Evolutionary conservation across 176 grass and related monocot genomes (phyloP).

Genomic region (Secale cereale): DNA sequence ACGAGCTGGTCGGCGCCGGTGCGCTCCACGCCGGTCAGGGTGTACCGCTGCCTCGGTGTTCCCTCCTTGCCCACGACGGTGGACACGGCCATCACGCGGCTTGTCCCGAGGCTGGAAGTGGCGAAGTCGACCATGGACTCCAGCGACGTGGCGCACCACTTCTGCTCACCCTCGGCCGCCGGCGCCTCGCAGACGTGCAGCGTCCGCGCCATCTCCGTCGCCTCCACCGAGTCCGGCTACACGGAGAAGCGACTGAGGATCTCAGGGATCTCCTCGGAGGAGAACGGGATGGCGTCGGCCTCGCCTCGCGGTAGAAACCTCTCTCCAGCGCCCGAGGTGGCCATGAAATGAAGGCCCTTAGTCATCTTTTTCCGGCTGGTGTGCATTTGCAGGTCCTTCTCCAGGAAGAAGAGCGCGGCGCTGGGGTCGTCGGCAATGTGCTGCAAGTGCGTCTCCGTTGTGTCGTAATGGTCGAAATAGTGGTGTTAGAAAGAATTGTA

Average conservation of each 20-base stretch:
- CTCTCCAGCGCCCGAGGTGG: not conserved
- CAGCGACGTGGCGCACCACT: slow-evolving; percentile 74
- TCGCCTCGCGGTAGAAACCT: slow-evolving; percentile 53
- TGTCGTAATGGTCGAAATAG: too few relatives aligned
- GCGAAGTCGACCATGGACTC: slow-evolving; percentile 93
- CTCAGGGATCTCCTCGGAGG: slow-evolving; percentile 47
- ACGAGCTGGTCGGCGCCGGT: slow-evolving; percentile 31
- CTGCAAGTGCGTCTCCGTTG: too few relatives aligned
- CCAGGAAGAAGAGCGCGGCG: too few relatives aligned
- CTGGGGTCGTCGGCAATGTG: too few relatives aligned
- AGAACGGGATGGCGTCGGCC: slow-evolving; percentile 69
- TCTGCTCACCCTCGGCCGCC: slow-evolving; percentile 47
- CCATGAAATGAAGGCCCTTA: too few relatives aligned
- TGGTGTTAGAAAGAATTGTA: too few relatives aligned
- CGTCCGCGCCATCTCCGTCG: slow-evolving; percentile 49
- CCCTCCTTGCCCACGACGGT: slow-evolving; percentile 41
- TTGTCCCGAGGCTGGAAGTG: slow-evolving; percentile 61
- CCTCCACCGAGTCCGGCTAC: slow-evolving; percentile 46
- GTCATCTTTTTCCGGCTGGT: too few relatives aligned
- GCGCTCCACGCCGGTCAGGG: slow-evolving; percentile 38
- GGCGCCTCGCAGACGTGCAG: slow-evolving; percentile 59
- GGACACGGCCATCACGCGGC: slow-evolving; percentile 37
- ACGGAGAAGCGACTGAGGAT: slow-evolving; percentile 59
- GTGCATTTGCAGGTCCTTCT: too few relatives aligned
- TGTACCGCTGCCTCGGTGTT: slow-evolving; percentile 50